These are phyloP conservation scores for Citeromyces hawaiiensis DNA, from an alignment of 1,139 yeast genomes.

Conservation along the genomic window DNA sequence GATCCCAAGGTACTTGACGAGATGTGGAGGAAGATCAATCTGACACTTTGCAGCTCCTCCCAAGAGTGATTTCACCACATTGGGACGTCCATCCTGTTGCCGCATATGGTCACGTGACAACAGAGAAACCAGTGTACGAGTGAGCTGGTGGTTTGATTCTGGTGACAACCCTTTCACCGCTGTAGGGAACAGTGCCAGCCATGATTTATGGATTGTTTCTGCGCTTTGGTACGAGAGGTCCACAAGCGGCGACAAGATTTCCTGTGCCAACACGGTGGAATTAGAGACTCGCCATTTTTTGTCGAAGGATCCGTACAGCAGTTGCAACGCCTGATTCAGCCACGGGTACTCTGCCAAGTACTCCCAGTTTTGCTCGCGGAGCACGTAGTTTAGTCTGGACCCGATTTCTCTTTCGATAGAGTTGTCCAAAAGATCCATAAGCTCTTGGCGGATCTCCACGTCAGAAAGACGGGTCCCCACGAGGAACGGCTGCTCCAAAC, in stretches of 20 bases:
- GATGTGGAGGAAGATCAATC: conserved; percentile 85
- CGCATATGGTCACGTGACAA: conserved; percentile 84
- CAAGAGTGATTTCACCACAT: conserved; percentile 72
- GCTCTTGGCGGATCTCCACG: conserved; percentile 57
- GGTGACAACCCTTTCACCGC: conserved; percentile 63
- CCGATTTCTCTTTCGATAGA: conserved; percentile 72
- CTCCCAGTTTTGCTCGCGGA: conserved; percentile 96
- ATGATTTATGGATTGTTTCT: conserved; percentile 67
- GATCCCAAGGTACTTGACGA: conserved; percentile 78
- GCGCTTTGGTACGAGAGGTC: conserved; percentile 79
- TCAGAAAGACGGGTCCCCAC: conserved; percentile 85
- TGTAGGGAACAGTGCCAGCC: conserved; percentile 77
- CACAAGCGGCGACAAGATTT: conserved; percentile 51
- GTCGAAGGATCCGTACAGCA: conserved; percentile 67
- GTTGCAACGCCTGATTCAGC: conserved; percentile 87
- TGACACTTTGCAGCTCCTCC: conserved; percentile 71
- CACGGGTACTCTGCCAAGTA: conserved; percentile 85
- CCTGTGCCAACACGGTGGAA: conserved; percentile 18
- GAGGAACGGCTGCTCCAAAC: conserved; percentile 94
- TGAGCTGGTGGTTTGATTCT: conserved; percentile 73
- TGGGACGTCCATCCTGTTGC: conserved; percentile 78
- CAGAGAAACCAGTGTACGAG: conserved; percentile 64
- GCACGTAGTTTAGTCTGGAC: conserved; percentile 71
- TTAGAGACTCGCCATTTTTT: conserved; percentile 29
- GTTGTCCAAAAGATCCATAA: conserved; percentile 69